These are phyloP conservation scores for Puccinia polysora DNA, from an alignment of 1,284 basidiomycete species.

Conservation along the genomic window DNA sequence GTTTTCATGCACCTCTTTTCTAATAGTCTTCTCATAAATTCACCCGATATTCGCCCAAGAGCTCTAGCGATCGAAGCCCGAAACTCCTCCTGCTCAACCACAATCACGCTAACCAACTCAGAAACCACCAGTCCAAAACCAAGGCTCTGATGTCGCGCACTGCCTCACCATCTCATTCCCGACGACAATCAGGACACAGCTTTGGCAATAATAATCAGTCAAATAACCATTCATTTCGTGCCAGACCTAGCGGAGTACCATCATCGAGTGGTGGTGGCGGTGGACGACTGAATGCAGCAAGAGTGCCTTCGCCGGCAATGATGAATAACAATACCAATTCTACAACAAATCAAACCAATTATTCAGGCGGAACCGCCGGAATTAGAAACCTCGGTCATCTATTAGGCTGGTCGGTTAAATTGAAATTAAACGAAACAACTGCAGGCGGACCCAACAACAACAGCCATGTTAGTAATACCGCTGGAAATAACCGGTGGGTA, in stretches of 20 bases:
- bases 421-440: conserved; percentile 27
- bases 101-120: no score
- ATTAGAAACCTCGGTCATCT: conserved; percentile 24
- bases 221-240: conserved; percentile 34
- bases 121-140: no score
- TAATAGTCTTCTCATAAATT: no score
- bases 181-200: conserved; percentile 30
- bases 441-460: background rate
- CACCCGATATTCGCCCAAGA: no score
- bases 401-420: conserved; percentile 36
- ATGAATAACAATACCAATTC: background rate
- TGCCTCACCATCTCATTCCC: conserved; percentile 39
- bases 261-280: conserved; percentile 35
- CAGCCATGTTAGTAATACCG: background rate
- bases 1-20: no score
- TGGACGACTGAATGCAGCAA: conserved; percentile 20
- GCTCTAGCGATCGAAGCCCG: no score
- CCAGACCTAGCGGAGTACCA: conserved; percentile 28
- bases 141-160: conserved; percentile 43
- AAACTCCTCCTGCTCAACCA: no score
- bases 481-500: conserved; percentile 18
- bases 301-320: conserved; percentile 25
- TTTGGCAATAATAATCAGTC: conserved; percentile 38
- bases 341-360: background rate
- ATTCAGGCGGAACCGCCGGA: background rate